Evolutionary conservation across 2,329 filamentous ascomycete genomes (phyloP), one percentile per base, ranked within the genome.

Genomic region (Knufia petricola): DNA sequence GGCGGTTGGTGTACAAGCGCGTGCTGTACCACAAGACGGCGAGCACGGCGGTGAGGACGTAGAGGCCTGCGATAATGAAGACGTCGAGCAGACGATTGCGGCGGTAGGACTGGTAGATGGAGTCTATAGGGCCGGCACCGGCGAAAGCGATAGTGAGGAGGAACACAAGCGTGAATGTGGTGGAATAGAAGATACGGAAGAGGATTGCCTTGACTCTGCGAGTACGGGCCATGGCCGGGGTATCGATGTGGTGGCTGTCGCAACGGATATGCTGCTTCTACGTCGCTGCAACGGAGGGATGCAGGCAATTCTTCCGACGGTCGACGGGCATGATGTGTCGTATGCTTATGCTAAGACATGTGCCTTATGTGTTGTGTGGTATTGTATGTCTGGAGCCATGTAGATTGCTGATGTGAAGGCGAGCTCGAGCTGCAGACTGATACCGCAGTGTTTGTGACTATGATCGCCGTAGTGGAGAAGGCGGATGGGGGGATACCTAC

Each of bases 1-100:
- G 84, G 53, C 86, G 81, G 60, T 87, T 94, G 46, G 90, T 86
- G 67, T 90, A 95, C 17, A 95, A 77, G n/a, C 92, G 77, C 46
- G 81, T 79, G 48, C 82, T 77, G 64, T 94, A 95, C 59, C 95
- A 78, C 59, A 94, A 79, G 38, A 79, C 66, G 37, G 87, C 77
- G 46, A 88, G 68, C 39, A 85, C 53, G 39, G 84, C 71, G 12
- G 87, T 87, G 41, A 87, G 69, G 49, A 89, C 67, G 63, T 94
- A 94, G 59, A 78, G 77, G 51, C 85, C 81, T 47, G 79, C 78
- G 57, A 95, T 78, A 61, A 92, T 82, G 69, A 92, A 84, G 60
- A 94, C 79, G 65, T 95, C 92, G 65, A 85, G 85, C 44, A 80
- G 71, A 58, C 87, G 82, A 45, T 69, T 55, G 50, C 78, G 81